phyloP scores from a whole-genome alignment of 225 moss, liverwort and hornwort genomes.

The Asterella californica region DNA sequence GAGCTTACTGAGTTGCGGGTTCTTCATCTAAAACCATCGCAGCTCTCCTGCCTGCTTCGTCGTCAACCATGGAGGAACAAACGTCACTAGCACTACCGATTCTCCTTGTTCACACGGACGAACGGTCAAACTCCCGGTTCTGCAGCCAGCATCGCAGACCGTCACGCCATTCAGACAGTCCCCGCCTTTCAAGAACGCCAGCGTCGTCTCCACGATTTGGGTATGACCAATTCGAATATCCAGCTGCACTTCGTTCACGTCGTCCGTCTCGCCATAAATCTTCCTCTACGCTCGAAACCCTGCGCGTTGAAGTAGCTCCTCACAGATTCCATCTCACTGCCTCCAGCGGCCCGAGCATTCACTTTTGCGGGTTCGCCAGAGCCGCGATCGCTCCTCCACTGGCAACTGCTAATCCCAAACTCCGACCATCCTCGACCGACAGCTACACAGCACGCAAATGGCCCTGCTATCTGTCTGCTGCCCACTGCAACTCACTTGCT shows the following conservation, averaged over 20 bases:
- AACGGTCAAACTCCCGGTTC: conserved; percentile 78
- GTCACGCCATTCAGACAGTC: conserved; percentile 50
- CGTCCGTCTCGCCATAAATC: conserved; percentile 88
- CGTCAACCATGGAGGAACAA: conserved; percentile 87
- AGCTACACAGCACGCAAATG: conserved; percentile 26
- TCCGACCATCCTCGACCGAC: conserved; percentile 44
- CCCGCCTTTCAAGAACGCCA: conserved; percentile 43
- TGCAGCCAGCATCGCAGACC: conserved; percentile 89
- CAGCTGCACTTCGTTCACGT: conserved; percentile 88
- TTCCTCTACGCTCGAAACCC: conserved; percentile 90
- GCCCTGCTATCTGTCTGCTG: not conserved
- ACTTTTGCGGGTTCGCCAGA: conserved; percentile 80
- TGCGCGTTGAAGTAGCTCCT: conserved; percentile 87
- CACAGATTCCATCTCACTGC: conserved; percentile 91
- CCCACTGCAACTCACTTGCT: not conserved
- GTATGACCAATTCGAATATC: conserved; percentile 89
- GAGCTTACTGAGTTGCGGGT: conserved; percentile 38
- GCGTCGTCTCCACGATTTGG: conserved; percentile 73
- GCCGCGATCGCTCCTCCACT: conserved; percentile 77
- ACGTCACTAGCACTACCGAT: conserved; percentile 82
- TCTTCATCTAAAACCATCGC: conserved; percentile 40
- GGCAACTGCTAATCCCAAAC: conserved; percentile 68
- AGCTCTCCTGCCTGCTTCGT: conserved; percentile 63
- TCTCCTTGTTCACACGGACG: conserved; percentile 74
- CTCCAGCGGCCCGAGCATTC: conserved; percentile 76